Base-by-base conservation (phyloP, 1,139 yeast species). In the Debaryomycetaceae sp. region DNA sequence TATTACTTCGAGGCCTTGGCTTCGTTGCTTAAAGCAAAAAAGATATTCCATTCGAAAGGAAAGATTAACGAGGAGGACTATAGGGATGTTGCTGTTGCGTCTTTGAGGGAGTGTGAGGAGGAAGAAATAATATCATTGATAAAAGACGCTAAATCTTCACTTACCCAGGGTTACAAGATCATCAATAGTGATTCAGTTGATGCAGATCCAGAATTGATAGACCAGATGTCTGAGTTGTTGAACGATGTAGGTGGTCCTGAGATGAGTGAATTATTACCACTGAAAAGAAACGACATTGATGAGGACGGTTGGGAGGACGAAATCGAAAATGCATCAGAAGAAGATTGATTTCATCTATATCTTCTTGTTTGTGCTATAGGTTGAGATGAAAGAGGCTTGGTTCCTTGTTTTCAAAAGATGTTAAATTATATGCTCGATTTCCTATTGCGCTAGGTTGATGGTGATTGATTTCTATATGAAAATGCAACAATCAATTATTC, bases 1-100 rank as follows among this genome's bases (percentile, higher is more conserved):
- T 84, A 79, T 58, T 91, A 91, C 60, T 70, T 89, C 53, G 96
- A 88, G 59, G 95, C 95, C 0, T 80, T 90, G 57, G 82, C 95
- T 0, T 74, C 83, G 56, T 76, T 83, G 49, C 71, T 87, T 54
- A 72, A 69, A 43, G 82, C 84, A 13, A 81, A 83, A 50, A 61
- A 72, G 48, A 52, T 58, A 6, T 66, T 46, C 60, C 48, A 52
- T 2, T 33, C 48, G 20, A 41, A 40, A 13, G 24, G 43, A 6
- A 41, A 47, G 6, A 37, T 63, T 36, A 59, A 61, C 27, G 65
- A 68, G 27, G 74, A 66, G 42, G 81, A 79, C 50, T 79, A 79
- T 56, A 73, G 81, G 53, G 81, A 78, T 14, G 55, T 74, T 24
- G 69, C 70, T 8, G 51, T 78, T 17, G 58, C 60, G 31, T 42